Evolutionary conservation across 768 basidiomycete genomes (phyloP).

Genomic region (Phallus indusiatus): DNA sequence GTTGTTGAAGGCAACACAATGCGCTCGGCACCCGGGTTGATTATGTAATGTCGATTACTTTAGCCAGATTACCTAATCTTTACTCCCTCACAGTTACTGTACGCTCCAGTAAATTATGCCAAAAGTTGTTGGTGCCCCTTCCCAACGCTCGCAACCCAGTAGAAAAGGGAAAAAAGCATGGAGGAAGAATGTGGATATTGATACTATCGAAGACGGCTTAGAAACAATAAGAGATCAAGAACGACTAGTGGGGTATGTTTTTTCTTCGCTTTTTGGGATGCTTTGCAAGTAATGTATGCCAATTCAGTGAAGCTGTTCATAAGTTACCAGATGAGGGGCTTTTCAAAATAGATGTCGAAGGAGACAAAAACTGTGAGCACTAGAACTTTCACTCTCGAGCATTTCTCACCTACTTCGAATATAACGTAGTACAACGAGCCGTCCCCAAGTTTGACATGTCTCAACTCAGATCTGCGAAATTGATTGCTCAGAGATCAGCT

Average conservation of each 20-base stretch:
- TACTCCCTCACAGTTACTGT: not conserved
- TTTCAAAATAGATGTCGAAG: conserved; percentile 72
- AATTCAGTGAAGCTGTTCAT: conserved; percentile 46
- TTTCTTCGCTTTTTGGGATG: not conserved
- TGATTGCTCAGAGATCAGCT: conserved; percentile 79
- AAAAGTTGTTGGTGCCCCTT: conserved; percentile 20
- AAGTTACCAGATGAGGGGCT: conserved; percentile 63
- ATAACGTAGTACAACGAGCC: conserved; percentile 10
- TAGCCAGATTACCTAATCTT: not conserved
- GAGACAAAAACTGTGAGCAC: conserved; percentile 60
- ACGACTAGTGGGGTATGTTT: conserved; percentile 60
- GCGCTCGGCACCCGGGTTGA: too few species aligned
- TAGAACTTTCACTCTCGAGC: not conserved
- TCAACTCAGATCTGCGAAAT: conserved; percentile 61
- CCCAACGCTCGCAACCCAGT: conserved; percentile 46
- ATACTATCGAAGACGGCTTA: conserved; percentile 64
- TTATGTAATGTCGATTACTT: not conserved
- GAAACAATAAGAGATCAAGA: conserved; percentile 78
- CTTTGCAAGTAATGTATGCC: not conserved
- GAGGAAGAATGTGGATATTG: conserved; percentile 87
- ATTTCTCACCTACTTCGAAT: conserved; percentile 41
- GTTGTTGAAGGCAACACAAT: too few species aligned
- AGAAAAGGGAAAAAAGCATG: conserved; percentile 90
- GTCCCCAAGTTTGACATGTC: conserved; percentile 45
- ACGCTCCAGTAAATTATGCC: not conserved